These are phyloP conservation scores for Hyphopichia burtonii DNA, from an alignment of 1,139 yeast genomes.

Conservation along the genomic window DNA sequence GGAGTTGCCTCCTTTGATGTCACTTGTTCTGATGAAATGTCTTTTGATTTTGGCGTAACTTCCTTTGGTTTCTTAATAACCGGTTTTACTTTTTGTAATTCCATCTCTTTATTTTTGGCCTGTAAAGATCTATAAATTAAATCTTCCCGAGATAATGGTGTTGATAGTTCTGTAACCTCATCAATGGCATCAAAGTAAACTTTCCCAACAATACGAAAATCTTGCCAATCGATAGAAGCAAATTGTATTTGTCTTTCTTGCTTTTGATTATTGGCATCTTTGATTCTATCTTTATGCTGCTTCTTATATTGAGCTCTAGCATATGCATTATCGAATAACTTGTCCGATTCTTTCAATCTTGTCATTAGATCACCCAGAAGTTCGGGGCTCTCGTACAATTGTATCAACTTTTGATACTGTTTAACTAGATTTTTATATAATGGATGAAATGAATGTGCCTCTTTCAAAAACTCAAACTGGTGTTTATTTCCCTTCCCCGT, in stretches of 20 bases:
- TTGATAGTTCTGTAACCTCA: conserved; percentile 56
- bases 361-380: neutral
- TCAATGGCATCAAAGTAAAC: conserved; percentile 69
- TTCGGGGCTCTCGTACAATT: conserved; percentile 8
- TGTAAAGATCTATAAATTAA: conserved; percentile 63
- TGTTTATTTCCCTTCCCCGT: conserved; percentile 37
- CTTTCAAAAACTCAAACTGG: conserved; percentile 69
- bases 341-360: conserved; percentile 6
- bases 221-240: conserved; percentile 88
- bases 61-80: conserved; percentile 18
- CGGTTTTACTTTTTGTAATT: neutral
- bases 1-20: conserved; percentile 1
- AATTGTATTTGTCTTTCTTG: conserved; percentile 49
- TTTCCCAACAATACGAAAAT: conserved; percentile 69
- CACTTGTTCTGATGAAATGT: no score
- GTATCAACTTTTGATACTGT: conserved; percentile 53
- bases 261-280: conserved; percentile 26
- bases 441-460: conserved; percentile 58
- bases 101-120: conserved; percentile 16
- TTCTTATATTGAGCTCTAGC: conserved; percentile 58
- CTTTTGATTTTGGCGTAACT: conserved; percentile 3
- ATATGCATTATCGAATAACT: conserved; percentile 50
- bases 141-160: conserved; percentile 60
- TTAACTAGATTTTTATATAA: conserved; percentile 50
- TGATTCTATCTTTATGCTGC: conserved; percentile 23